Percentiles rank a stretch among this genome's conserved stretches.
These are phyloP conservation scores for Corniculantispora saksenae DNA, from an alignment of 2,329 filamentous ascomycete genomes.

Conservation along the genomic window DNA sequence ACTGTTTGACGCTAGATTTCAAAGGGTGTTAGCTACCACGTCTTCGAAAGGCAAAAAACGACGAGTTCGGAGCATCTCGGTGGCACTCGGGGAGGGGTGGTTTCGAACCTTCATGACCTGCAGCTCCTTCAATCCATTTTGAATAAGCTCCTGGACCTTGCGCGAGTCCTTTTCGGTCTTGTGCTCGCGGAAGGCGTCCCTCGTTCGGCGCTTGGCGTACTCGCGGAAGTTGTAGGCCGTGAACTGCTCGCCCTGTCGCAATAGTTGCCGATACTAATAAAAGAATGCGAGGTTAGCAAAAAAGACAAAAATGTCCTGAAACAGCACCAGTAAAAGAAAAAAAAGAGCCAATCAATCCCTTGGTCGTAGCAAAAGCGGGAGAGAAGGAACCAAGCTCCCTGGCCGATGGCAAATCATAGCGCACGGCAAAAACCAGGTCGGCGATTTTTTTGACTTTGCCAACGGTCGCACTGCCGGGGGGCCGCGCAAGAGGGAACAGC, in stretches of 20 bases:
- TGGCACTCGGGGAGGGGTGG: background rate
- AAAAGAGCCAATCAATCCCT: background rate
- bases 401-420: background rate
- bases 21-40: slow-evolving; percentile 15
- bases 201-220: slow-evolving; percentile 88
- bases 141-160: slow-evolving; percentile 82
- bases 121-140: slow-evolving; percentile 83
- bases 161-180: slow-evolving; percentile 70
- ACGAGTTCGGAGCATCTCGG: too few species aligned
- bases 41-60: background rate
- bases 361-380: background rate
- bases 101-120: slow-evolving; percentile 80
- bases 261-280: slow-evolving; percentile 81
- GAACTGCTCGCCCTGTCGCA: slow-evolving; percentile 85
- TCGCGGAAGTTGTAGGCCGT: slow-evolving; percentile 96
- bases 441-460: background rate
- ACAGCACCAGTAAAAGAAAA: background rate
- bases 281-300: background rate
- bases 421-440: background rate
- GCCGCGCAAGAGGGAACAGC: slow-evolving; percentile 2
- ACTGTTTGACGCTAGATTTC: slow-evolving; percentile 80
- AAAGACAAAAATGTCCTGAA: background rate
- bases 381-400: background rate
- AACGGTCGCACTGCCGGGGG: slow-evolving; percentile 11
- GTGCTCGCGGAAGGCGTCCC: slow-evolving; percentile 86